phyloP scores from a whole-genome alignment of 495 filamentous ascomycete species.

The Hypoxylon trugodes region DNA sequence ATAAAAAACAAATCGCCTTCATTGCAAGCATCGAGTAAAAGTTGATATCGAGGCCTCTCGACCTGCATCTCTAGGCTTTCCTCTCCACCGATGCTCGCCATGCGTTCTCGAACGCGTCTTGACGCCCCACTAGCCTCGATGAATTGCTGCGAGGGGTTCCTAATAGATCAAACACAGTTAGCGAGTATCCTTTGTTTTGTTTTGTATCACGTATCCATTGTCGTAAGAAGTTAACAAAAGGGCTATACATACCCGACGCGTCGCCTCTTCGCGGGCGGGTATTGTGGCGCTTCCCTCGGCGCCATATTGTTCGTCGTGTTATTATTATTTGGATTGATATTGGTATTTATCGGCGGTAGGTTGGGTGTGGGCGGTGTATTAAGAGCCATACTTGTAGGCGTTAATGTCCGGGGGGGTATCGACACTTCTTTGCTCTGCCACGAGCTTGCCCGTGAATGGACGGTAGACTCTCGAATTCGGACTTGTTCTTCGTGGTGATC shows the following conservation, averaged over 20 bases:
- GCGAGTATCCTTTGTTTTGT: background rate
- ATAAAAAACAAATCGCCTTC: slow-evolving; percentile 69
- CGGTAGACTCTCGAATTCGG: slow-evolving; percentile 12
- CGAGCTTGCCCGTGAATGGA: slow-evolving; percentile 12
- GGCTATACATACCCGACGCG: slow-evolving; percentile 35
- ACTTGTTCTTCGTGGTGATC: background rate
- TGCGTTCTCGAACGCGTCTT: background rate
- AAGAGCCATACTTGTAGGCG: slow-evolving; percentile 26
- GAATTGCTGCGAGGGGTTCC: slow-evolving; percentile 12
- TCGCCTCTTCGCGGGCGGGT: slow-evolving; percentile 38
- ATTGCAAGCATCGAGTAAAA: slow-evolving; percentile 66
- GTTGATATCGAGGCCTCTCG: slow-evolving; percentile 61
- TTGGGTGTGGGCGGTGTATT: slow-evolving; percentile 34
- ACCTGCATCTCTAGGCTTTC: slow-evolving; percentile 30
- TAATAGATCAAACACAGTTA: slow-evolving; percentile 9
- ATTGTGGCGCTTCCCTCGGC: slow-evolving; percentile 5
- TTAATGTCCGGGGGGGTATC: slow-evolving; percentile 5
- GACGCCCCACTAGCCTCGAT: slow-evolving; percentile 14
- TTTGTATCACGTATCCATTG: background rate
- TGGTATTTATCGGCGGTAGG: background rate
- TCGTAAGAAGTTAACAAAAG: background rate
- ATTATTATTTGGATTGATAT: background rate
- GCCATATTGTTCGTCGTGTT: background rate
- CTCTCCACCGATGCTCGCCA: slow-evolving; percentile 20
- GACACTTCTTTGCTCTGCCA: slow-evolving; percentile 8